Percentiles rank a stretch among this genome's conserved stretches.
Evolutionary conservation across 1,284 basidiomycete genomes (phyloP).

Genomic region (Ganoderma multipileum): DNA sequence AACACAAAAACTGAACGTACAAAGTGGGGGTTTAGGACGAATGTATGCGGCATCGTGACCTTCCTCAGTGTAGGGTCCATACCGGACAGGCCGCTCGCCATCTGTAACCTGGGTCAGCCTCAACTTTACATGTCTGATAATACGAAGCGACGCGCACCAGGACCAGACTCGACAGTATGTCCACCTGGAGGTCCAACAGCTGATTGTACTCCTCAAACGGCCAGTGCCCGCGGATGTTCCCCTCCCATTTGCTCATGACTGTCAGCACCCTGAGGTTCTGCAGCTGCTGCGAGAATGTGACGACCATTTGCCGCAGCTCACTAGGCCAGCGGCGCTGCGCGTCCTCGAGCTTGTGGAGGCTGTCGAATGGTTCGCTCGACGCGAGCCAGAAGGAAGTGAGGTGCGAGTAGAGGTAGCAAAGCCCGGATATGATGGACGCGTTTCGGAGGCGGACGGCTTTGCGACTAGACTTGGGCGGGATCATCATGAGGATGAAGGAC

Average conservation of each 20-base stretch:
- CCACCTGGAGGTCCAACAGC: slow-evolving; percentile 47
- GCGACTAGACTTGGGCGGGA: slow-evolving; percentile 58
- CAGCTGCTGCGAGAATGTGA: slow-evolving; percentile 46
- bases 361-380: slow-evolving; percentile 27
- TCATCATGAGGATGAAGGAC: slow-evolving; percentile 55
- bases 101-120: slow-evolving; percentile 35
- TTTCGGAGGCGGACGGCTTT: slow-evolving; percentile 55
- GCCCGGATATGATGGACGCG: slow-evolving; percentile 46
- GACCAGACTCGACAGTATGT: slow-evolving; percentile 50
- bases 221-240: slow-evolving; percentile 58
- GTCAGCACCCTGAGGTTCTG: slow-evolving; percentile 46
- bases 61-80: slow-evolving; percentile 47
- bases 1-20: slow-evolving; percentile 38
- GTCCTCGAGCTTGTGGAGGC: slow-evolving; percentile 16
- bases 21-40: slow-evolving; percentile 56
- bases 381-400: slow-evolving; percentile 55
- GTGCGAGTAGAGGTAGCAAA: slow-evolving; percentile 50
- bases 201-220: slow-evolving; percentile 53
- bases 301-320: slow-evolving; percentile 41
- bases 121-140: background rate
- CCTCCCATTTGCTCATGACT: slow-evolving; percentile 52
- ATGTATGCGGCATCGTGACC: slow-evolving; percentile 48
- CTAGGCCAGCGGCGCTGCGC: slow-evolving; percentile 33
- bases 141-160: slow-evolving; percentile 41
- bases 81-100: slow-evolving; percentile 49